These are phyloP conservation scores for Starmerella floricola DNA, from an alignment of 805 yeast species.

Conservation along the genomic window DNA sequence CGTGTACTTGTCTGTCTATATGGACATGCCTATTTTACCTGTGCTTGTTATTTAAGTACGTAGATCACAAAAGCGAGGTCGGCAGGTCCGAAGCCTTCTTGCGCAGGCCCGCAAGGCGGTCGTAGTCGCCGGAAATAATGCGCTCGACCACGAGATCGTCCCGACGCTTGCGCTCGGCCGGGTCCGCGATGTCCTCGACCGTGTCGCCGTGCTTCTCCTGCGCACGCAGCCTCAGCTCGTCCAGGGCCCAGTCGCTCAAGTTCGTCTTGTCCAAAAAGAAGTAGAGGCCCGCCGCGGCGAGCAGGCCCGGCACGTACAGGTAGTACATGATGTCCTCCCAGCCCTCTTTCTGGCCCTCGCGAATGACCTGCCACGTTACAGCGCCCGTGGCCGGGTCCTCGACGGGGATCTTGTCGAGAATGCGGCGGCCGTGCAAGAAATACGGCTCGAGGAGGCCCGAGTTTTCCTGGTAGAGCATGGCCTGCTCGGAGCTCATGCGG, in stretches of 20 bases:
- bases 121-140: constrained; percentile 75
- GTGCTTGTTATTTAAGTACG: too few relatives aligned
- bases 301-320: constrained; percentile 58
- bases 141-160: constrained; percentile 72
- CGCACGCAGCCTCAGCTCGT: constrained; percentile 66
- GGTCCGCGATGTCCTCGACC: constrained; percentile 26
- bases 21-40: too few relatives aligned
- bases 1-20: too few relatives aligned
- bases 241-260: constrained; percentile 66
- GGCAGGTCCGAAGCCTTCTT: constrained; percentile 30
- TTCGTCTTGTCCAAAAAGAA: constrained; percentile 42
- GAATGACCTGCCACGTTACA: constrained; percentile 63
- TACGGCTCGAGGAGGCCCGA: constrained; percentile 45
- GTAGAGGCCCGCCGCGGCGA: constrained; percentile 41
- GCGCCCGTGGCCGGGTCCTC: constrained; percentile 69
- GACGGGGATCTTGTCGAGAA: constrained; percentile 73
- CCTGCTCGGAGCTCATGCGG: constrained; percentile 41
- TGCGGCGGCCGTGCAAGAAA: constrained; percentile 44
- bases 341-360: constrained; percentile 68
- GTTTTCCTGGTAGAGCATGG: constrained; percentile 48
- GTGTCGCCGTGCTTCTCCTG: constrained; percentile 48
- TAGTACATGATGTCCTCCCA: constrained; percentile 71
- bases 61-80: constrained; percentile 26
- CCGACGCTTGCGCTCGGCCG: constrained; percentile 50
- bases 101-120: constrained; percentile 35